Evolutionary conservation across 2,329 filamentous ascomycete species (phyloP).

Genomic region (Apiospora sp.): DNA sequence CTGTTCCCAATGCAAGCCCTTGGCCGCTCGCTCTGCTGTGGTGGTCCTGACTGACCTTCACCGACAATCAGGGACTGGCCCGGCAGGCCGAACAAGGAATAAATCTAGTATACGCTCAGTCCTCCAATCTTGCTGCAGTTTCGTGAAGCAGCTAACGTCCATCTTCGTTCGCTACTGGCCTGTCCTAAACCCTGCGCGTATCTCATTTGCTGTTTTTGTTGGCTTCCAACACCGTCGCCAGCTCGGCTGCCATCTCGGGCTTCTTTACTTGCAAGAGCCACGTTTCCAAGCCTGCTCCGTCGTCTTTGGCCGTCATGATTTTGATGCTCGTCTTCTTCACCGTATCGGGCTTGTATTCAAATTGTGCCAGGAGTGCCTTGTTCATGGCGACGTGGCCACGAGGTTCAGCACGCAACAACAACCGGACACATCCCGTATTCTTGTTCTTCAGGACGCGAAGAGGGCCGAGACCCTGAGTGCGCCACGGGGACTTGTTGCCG

Average conservation of each 20-base stretch:
- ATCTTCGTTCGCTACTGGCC: background rate
- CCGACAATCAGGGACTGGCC: background rate
- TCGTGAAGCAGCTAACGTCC: slow-evolving; percentile 7
- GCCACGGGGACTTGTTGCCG: slow-evolving; percentile 68
- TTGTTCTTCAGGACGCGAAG: slow-evolving; percentile 79
- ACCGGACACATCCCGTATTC: slow-evolving; percentile 68
- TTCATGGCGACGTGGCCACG: slow-evolving; percentile 79
- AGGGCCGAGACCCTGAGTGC: slow-evolving; percentile 73
- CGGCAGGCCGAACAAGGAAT: background rate
- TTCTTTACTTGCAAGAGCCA: slow-evolving; percentile 78
- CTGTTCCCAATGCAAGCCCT: slow-evolving; percentile 17
- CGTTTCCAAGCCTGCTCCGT: slow-evolving; percentile 67
- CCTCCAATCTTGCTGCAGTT: slow-evolving; percentile 13
- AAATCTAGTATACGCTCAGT: slow-evolving; percentile 15
- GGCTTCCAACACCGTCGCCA: slow-evolving; percentile 59
- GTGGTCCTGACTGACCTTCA: slow-evolving; percentile 5
- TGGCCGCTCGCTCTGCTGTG: background rate
- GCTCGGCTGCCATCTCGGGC: slow-evolving; percentile 55
- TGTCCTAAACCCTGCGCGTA: background rate
- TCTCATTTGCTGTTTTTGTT: slow-evolving; percentile 64
- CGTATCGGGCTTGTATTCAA: slow-evolving; percentile 67
- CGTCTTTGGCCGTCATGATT: slow-evolving; percentile 63
- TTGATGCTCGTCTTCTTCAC: slow-evolving; percentile 62
- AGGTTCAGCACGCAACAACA: slow-evolving; percentile 79
- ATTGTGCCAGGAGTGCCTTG: slow-evolving; percentile 66